Conservation (phyloP, 2,329 filamentous ascomycete genomes). For the Trichoderma oligosporum region DNA sequence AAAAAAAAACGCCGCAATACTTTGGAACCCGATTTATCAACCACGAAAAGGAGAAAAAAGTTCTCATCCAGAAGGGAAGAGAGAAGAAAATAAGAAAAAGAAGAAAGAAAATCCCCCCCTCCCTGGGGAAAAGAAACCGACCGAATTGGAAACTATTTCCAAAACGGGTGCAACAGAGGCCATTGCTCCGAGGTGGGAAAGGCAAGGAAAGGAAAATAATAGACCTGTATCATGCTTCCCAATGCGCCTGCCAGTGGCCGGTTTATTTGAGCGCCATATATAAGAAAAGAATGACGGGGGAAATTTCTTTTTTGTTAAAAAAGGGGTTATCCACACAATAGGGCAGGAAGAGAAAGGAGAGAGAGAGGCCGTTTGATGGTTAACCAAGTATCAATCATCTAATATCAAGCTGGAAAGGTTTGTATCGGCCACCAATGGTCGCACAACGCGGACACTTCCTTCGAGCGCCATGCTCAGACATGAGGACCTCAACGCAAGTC, state of each 20-base stretch:
- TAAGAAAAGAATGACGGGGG: not conserved
- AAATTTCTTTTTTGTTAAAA: too few species aligned
- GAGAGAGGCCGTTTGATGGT: not conserved
- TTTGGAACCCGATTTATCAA: not conserved
- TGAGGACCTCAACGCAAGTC: constrained; percentile 77
- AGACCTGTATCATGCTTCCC: constrained; percentile 16
- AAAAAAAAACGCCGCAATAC: not conserved
- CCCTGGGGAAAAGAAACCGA: not conserved
- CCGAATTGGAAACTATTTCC: not conserved
- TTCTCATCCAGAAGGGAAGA: not conserved
- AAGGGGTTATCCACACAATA: not conserved
- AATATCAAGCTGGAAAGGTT: constrained; percentile 80
- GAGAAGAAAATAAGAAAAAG: not conserved
- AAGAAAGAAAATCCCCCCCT: not conserved
- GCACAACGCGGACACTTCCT: constrained; percentile 76
- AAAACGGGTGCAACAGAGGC: not conserved
- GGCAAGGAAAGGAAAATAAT: too few species aligned
- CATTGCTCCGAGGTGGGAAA: constrained; percentile 2
- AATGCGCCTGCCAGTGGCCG: constrained; percentile 10
- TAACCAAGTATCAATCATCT: constrained; percentile 2
- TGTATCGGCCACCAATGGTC: constrained; percentile 74
- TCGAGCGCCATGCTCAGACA: constrained; percentile 70
- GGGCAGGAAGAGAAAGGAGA: not conserved
- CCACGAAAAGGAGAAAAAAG: not conserved
- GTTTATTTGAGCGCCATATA: constrained; percentile 7